phyloP scores from a whole-genome alignment of 345 rosid genomes.

The Populus alba region DNA sequence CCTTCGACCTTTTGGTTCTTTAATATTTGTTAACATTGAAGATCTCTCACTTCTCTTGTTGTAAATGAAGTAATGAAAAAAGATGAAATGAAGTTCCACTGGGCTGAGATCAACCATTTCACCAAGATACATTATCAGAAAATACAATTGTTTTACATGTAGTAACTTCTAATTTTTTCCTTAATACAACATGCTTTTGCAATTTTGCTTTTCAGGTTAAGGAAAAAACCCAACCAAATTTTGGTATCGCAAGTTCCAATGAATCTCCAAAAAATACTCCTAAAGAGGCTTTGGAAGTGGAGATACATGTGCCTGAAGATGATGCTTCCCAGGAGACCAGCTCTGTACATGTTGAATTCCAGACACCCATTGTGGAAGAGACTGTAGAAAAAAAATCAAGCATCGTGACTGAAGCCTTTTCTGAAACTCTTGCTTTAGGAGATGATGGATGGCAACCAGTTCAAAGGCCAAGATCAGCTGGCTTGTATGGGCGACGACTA shows the following conservation, averaged over 20 bases:
- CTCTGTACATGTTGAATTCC: constrained; percentile 36
- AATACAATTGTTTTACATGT: neutral
- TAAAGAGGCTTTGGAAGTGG: constrained; percentile 58
- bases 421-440: constrained; percentile 60
- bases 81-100: neutral
- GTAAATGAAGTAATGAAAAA: neutral
- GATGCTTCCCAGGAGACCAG: constrained; percentile 39
- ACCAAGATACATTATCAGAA: neutral
- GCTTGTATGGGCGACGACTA: constrained; percentile 62
- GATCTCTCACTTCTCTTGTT: neutral
- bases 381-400: constrained; percentile 36
- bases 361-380: constrained; percentile 47
- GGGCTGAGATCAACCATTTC: neutral
- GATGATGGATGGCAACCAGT: constrained; percentile 98
- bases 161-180: neutral
- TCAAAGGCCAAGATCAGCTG: constrained; percentile 85
- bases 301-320: constrained; percentile 27
- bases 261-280: constrained; percentile 42
- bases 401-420: constrained; percentile 27
- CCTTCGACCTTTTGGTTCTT: neutral
- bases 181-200: neutral
- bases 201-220: constrained; percentile 49
- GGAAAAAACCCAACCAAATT: constrained; percentile 48
- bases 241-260: constrained; percentile 35
- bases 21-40: neutral